phyloP scores from a whole-genome alignment of 1,139 yeast genomes.

The Suhomyces terraborum region DNA sequence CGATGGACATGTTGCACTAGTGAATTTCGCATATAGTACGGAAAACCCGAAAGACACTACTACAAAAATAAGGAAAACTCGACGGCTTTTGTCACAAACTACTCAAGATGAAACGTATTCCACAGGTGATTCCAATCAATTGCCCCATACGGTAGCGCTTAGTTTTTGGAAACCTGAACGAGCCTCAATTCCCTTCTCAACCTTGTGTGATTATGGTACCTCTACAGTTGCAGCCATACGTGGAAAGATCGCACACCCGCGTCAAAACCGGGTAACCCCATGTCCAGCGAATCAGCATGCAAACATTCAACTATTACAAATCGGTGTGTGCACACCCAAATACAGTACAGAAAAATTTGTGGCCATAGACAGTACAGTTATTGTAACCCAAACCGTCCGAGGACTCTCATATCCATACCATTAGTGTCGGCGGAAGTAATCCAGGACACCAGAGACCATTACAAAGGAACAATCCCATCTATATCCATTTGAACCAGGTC shows the following conservation, averaged over 20 bases:
- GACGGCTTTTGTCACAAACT: too few species aligned
- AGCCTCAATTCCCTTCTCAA: too few species aligned
- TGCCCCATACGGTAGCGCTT: too few species aligned
- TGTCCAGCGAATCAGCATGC: conserved; percentile 36
- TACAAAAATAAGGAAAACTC: too few species aligned
- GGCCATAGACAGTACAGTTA: conserved; percentile 11
- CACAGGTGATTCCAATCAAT: too few species aligned
- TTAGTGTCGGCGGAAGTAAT: conserved; percentile 3
- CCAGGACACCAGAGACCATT: conserved; percentile 1
- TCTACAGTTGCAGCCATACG: background rate
- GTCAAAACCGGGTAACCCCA: conserved; percentile 15
- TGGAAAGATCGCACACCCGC: background rate
- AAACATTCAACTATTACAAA: conserved; percentile 26
- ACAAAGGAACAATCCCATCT: conserved; percentile 1
- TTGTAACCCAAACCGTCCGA: conserved; percentile 12
- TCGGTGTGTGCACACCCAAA: conserved; percentile 14
- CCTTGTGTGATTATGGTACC: too few species aligned
- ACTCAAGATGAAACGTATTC: too few species aligned
- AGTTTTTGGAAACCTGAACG: too few species aligned
- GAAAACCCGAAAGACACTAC: too few species aligned
- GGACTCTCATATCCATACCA: conserved; percentile 5
- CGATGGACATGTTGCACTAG: too few species aligned
- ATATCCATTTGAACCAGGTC: conserved; percentile 1
- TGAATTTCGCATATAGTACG: too few species aligned
- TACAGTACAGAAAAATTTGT: conserved; percentile 17